These are phyloP conservation scores for Rosa hybrid DNA, from an alignment of 331 rosid species.

Conservation along the genomic window DNA sequence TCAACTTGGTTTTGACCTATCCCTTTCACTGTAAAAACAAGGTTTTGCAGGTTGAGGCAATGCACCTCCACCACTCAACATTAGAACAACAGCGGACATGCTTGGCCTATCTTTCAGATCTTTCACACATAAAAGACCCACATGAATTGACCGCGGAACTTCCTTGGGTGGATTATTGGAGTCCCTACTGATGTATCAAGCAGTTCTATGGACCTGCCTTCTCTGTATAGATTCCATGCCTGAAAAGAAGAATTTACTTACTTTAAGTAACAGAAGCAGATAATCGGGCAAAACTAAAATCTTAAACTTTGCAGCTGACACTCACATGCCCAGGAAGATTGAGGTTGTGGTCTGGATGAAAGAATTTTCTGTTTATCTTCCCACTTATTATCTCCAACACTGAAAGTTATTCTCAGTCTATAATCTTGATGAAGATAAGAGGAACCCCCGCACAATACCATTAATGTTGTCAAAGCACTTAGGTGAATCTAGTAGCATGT, in stretches of 20 bases:
- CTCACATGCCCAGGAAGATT: constrained; percentile 16
- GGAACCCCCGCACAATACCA: background rate
- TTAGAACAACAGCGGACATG: constrained; percentile 10
- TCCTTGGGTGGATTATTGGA: background rate
- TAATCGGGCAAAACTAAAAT: too few species aligned
- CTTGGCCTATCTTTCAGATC: background rate
- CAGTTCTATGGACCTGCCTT: background rate
- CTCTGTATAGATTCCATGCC: constrained; percentile 6
- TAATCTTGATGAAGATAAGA: constrained; percentile 16
- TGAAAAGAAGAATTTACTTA: background rate
- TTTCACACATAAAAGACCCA: constrained; percentile 7
- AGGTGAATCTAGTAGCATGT: background rate
- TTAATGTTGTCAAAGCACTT: constrained; percentile 3
- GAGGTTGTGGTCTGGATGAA: background rate
- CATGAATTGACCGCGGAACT: background rate
- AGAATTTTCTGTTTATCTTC: constrained; percentile 11
- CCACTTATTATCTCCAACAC: constrained; percentile 17
- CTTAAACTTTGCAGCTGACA: too few species aligned
- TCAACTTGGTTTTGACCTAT: background rate
- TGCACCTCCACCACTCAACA: background rate
- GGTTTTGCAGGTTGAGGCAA: constrained; percentile 2
- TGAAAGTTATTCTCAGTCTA: background rate
- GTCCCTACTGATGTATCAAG: background rate
- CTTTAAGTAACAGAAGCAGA: background rate
- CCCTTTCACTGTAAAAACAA: background rate